A percentile compares a stretch with the other conserved stretches of the same genome.
These are phyloP conservation scores for Komagataella kurtzmanii DNA, from an alignment of 805 yeast genomes.

Conservation along the genomic window DNA sequence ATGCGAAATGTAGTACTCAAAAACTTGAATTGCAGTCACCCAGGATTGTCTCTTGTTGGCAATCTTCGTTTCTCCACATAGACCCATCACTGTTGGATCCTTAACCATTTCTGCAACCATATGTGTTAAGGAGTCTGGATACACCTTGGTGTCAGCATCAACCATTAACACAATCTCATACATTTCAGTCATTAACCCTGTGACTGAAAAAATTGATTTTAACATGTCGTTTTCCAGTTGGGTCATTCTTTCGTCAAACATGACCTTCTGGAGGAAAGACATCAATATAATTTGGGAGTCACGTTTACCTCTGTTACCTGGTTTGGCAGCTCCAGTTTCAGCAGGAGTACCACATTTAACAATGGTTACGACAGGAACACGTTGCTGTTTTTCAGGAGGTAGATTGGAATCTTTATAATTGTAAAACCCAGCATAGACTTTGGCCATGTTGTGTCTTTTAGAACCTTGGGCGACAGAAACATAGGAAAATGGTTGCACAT, in stretches of 20 bases:
- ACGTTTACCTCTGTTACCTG: conserved; percentile 94
- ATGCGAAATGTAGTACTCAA: conserved; percentile 86
- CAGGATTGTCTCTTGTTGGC: conserved; percentile 71
- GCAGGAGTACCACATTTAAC: conserved; percentile 85
- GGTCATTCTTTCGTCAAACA: conserved; percentile 91
- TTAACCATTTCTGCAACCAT: conserved; percentile 84
- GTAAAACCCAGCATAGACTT: conserved; percentile 89
- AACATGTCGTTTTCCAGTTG: conserved; percentile 73
- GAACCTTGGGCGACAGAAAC: conserved; percentile 93
- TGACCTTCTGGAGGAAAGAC: conserved; percentile 79
- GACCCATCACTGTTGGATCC: conserved; percentile 80
- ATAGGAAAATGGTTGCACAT: conserved; percentile 73
- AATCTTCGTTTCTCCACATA: conserved; percentile 91
- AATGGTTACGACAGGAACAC: conserved; percentile 65
- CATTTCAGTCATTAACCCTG: conserved; percentile 73
- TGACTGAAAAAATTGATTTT: conserved; percentile 62
- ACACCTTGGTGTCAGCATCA: conserved; percentile 87
- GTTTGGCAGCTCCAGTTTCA: conserved; percentile 57
- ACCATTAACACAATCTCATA: conserved; percentile 84
- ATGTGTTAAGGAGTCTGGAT: conserved; percentile 78
- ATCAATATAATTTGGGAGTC: conserved; percentile 85
- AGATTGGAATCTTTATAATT: conserved; percentile 68
- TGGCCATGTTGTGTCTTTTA: conserved; percentile 96
- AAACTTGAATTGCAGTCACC: conserved; percentile 91
- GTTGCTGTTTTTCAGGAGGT: conserved; percentile 70